Evolutionary conservation across 2,329 filamentous ascomycete genomes (phyloP), one percentile per base, ranked within the genome.

Genomic region (Pseudonectria foliicola): DNA sequence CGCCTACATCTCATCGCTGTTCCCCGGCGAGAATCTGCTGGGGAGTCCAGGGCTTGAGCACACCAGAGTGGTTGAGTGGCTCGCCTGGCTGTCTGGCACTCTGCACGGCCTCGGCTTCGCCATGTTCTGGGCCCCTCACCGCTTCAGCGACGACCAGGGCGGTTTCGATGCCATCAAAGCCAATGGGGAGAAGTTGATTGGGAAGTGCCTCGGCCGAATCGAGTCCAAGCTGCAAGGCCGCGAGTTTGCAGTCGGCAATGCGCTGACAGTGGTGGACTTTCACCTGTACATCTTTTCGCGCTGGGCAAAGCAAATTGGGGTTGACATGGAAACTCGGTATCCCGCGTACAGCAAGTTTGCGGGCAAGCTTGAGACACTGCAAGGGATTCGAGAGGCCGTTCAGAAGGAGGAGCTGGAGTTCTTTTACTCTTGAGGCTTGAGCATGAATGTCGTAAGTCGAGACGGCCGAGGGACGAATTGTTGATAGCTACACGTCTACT

Each of bases 1-100:
- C 1, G 54, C 36, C 10, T 61, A 56, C 43, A 52, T 61, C 30
- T 48, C 51, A 3, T 48, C 49, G 0, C 39, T 59, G 1, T 27
- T 50, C 0, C 50, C 48, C 0, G 14, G 45, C 0, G 14, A 38
- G 6, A 31, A 40, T 0, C 37, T 63, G 0, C 24, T 55, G 0
- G 58, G 59, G 0, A n/a, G 30, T 2, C 37, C 35, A 0, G 2
- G 30, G 0, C 10, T 57, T 1, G 45, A 52, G 4, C 44, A 40
- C 0, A 53, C 58, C 3, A 52, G 48, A 25, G 46, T 53, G 0
- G 11, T 44, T 1, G 51, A 63, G 33, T 64, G 61, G 61, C 25
- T 57, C 12, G 41, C 39, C 2, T 62, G 52, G 45, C 39, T 63
- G 1, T 55, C 56, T 2, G 56, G 53, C 0, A 55, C 54, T 1